A percentile compares a stretch with the other conserved stretches of the same genome.
These are phyloP conservation scores for Vishniacozyma victoriae DNA, from an alignment of 768 basidiomycete genomes.

Conservation along the genomic window DNA sequence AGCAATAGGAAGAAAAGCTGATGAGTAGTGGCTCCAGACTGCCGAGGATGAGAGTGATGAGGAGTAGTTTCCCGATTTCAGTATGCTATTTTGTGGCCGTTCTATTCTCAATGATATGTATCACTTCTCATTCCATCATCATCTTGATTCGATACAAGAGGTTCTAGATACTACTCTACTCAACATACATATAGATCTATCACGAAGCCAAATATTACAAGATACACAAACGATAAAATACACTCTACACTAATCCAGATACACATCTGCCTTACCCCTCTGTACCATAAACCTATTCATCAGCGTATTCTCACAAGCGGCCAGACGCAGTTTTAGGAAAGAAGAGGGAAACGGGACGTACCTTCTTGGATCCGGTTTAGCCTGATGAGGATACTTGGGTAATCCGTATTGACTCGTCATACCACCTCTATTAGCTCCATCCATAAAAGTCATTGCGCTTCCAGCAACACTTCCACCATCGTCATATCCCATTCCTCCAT, in stretches of 20 bases:
- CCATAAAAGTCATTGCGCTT: slow-evolving; percentile 36
- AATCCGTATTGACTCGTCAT: slow-evolving; percentile 36
- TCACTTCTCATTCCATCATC: no score
- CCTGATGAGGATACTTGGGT: slow-evolving; percentile 31
- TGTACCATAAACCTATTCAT: slow-evolving; percentile 33
- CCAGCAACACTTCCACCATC: slow-evolving; percentile 33
- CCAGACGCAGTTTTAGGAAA: neutral
- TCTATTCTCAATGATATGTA: no score
- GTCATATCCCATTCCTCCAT: slow-evolving; percentile 15
- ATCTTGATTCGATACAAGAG: no score
- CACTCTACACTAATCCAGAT: slow-evolving; percentile 19
- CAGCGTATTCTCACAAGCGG: neutral
- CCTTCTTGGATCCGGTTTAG: slow-evolving; percentile 37
- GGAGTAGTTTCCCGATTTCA: no score
- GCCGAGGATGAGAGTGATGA: slow-evolving; percentile 22
- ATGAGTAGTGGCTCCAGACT: slow-evolving; percentile 14
- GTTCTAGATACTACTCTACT: no score
- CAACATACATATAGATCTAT: no score
- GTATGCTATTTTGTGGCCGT: no score
- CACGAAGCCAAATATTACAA: no score
- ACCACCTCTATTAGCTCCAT: slow-evolving; percentile 32
- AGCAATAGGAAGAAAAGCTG: neutral
- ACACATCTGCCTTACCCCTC: slow-evolving; percentile 40
- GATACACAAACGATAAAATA: no score
- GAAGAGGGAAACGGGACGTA: slow-evolving; percentile 1